A percentile compares a stretch with the other conserved stretches of the same genome.
phyloP scores from a whole-genome alignment of 2,329 filamentous ascomycete genomes.

The Cladobotryum mycophilum region DNA sequence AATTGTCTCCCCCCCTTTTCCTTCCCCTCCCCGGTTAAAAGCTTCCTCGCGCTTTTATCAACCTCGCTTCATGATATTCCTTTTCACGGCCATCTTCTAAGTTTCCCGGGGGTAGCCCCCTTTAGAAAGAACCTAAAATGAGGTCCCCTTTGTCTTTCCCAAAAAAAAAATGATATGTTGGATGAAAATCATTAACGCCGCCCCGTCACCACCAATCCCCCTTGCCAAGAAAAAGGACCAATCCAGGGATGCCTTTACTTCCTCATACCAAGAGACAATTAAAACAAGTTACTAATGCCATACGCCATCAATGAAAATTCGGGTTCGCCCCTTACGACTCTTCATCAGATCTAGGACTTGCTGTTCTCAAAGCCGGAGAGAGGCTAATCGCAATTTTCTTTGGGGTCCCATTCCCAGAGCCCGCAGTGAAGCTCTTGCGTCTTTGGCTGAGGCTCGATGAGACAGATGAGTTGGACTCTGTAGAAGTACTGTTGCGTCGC shows the following conservation, averaged over 20 bases:
- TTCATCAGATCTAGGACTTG: constrained; percentile 33
- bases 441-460: constrained; percentile 27
- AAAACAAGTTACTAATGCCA: constrained; percentile 1
- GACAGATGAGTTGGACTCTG: constrained; percentile 33
- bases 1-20: too few relatives aligned
- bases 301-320: constrained; percentile 11
- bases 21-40: too few relatives aligned
- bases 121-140: background rate
- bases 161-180: background rate
- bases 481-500: constrained; percentile 53
- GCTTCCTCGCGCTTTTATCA: too few relatives aligned
- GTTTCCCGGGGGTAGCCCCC: too few relatives aligned
- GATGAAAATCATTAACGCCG: constrained; percentile 3
- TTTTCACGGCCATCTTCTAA: too few relatives aligned
- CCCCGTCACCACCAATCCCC: constrained; percentile 1
- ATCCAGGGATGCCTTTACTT: constrained; percentile 5
- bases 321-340: constrained; percentile 23
- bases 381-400: constrained; percentile 56
- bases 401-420: constrained; percentile 33
- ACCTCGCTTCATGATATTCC: too few relatives aligned
- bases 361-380: constrained; percentile 39
- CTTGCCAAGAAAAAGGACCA: constrained; percentile 1
- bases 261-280: background rate
- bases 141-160: background rate
- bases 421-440: constrained; percentile 37